Base-by-base conservation (phyloP, 257 asterid species). In the Solanum bulbocastanum region DNA sequence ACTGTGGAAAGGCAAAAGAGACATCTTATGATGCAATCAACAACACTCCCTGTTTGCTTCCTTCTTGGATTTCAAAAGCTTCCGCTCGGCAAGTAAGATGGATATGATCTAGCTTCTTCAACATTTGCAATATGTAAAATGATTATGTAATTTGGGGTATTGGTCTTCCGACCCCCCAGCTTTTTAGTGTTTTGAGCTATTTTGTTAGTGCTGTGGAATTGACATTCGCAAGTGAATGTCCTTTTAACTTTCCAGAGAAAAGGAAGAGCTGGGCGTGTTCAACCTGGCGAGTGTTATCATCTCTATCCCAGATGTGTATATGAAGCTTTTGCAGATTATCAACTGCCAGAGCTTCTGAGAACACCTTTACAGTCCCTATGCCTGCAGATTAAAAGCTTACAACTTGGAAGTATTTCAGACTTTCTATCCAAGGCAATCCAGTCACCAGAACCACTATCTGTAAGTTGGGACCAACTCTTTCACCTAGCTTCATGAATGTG, bases 191-290 rank as follows among this genome's bases (percentile, higher is more conserved):
- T 49, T 82, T 82, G 86, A 49, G 27, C 30, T 82, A 82, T 82
- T 49, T 49, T 30, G 9, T 32, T 49, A 52, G 30, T 49, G 85
- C 20, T 52, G 69, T 82, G 69, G 71, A 49, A 32, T 82, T 10
- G 25, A 82, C 71, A 82, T 32, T 32, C 37, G 49, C 20, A 49
- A 81, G 66, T 49, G 85, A 32, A 82, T 82, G 71, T 20, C n/a
- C 87, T 88, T 33, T 85, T 87, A 35, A 87, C 87, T 89, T 83
- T 68, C 89, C 91, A 96, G 99, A 95, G 99, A 92, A 95, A 89
- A 94, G 99, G 99, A 87, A 94, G 99, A 88, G 99, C 99, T 52
- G 99, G 99, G n/a, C 98, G 99, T 90, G 99, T 96, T 89, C 99
- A 96, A 90, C 93, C 98, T 49, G 99, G 99, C 86, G 99, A 96